Evolutionary conservation across 1,284 basidiomycete species (phyloP), one percentile per base, ranked within the genome.

Genomic region (Fereydounia khargensis): DNA sequence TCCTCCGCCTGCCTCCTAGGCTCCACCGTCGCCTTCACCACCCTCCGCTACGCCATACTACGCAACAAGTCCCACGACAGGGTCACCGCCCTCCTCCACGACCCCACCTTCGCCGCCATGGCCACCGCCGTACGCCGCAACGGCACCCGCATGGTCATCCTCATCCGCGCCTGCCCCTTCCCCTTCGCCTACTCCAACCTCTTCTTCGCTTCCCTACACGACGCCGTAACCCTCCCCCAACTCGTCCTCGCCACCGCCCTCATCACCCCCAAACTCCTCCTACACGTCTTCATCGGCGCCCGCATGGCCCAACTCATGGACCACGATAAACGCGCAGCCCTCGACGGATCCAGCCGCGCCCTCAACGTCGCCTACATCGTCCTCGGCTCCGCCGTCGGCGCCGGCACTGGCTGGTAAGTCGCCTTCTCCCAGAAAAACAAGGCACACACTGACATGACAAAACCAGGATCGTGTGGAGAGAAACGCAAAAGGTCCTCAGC

Each of bases 271-370:
- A 73, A 71, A 30, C 45, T 74, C n/a, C 35, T 72, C 16, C 18
- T 74, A 10, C 72, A 73, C 34, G 64, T 73, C 21, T 74, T 64
- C 40, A 31, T 73, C 35, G 71, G 72, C 3, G 60, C 63, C 5
- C 40, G 60, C 14, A 58, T 68, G 50, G 72, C 54, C 33, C 46
- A 67, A 37, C 42, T 73, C 2, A 65, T 73, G 42, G 64, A 73
- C 38, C 13, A 49, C 1, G 56, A 61, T 31, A 42, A 56, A 13
- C 42, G 68, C 0, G 50, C 47, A 3, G 44, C 55, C 14, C 27
- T 68, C 17, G 63, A 66, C 25, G 47, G 42, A 1, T 47, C 43
- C 42, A 44, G 60, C 3, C 46, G 52, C 25, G 28, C 35, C 6
- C 33, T 66, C 25, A 70, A 68, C 30, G 50, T 42, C 2, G 23